A percentile compares a stretch with the other conserved stretches of the same genome.
Evolutionary conservation across 2,329 filamentous ascomycete species (phyloP).

Genomic region (Trichophyton benhamiae): DNA sequence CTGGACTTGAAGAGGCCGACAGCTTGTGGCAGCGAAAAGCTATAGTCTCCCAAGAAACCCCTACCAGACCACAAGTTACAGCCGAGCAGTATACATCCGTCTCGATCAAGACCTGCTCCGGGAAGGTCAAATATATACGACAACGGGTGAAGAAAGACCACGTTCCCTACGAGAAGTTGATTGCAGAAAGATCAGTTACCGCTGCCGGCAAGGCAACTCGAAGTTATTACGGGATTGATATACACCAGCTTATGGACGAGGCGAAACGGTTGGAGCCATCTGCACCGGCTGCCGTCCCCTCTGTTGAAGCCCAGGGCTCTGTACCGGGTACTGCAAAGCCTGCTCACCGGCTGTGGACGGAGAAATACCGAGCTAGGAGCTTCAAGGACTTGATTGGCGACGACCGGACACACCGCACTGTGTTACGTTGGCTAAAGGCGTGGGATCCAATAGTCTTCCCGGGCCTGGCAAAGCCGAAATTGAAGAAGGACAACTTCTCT

Average conservation of each 20-base stretch:
- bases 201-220: constrained; percentile 43
- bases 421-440: constrained; percentile 82
- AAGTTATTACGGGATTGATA: constrained; percentile 83
- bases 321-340: constrained; percentile 13
- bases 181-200: constrained; percentile 41
- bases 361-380: constrained; percentile 85
- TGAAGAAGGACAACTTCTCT: constrained; percentile 25
- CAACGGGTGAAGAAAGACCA: constrained; percentile 26
- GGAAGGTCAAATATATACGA: constrained; percentile 34
- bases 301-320: constrained; percentile 20
- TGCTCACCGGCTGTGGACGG: constrained; percentile 62
- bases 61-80: background rate
- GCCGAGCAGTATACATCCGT: constrained; percentile 12
- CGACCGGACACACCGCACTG: constrained; percentile 79
- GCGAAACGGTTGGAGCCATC: constrained; percentile 49
- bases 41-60: background rate
- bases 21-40: background rate
- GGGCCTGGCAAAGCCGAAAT: constrained; percentile 50
- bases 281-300: constrained; percentile 19
- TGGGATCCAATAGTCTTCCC: constrained; percentile 95
- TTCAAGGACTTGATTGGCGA: constrained; percentile 93
- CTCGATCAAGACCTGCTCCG: constrained; percentile 37
- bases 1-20: background rate
- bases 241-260: constrained; percentile 67
- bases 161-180: constrained; percentile 41